Conservation (phyloP, 108 stramenopile genomes). For the Discostella stelligeroides region DNA sequence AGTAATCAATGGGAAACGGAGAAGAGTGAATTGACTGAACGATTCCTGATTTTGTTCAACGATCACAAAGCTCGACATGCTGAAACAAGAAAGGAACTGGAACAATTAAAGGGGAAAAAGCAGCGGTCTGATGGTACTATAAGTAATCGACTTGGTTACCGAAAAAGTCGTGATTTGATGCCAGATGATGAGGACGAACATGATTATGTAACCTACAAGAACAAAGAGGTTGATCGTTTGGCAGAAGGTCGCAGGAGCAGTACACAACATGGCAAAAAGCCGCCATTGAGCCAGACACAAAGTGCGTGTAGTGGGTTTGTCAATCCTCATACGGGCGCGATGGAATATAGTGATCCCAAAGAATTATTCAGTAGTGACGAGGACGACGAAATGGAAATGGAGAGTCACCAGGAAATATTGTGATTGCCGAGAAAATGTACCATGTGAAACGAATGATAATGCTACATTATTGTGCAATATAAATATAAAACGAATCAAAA, state of each 20-base stretch:
- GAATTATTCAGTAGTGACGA: conserved; percentile 27
- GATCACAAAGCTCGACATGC: conserved; percentile 48
- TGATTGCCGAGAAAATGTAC: too few relatives aligned
- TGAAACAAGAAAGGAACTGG: conserved; percentile 35
- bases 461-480: too few relatives aligned
- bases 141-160: neutral
- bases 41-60: conserved; percentile 47
- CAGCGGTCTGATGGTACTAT: neutral
- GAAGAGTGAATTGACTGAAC: conserved; percentile 46
- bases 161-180: conserved; percentile 13
- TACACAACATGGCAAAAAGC: neutral
- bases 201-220: conserved; percentile 39
- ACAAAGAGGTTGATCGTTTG: conserved; percentile 34
- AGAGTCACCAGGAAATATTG: too few relatives aligned
- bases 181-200: conserved; percentile 45
- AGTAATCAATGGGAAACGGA: conserved; percentile 43
- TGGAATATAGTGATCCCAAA: conserved; percentile 22
- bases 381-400: conserved; percentile 18
- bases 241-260: conserved; percentile 27
- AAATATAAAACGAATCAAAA: too few relatives aligned
- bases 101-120: conserved; percentile 17
- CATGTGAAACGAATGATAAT: too few relatives aligned
- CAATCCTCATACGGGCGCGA: conserved; percentile 32
- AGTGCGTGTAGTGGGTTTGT: conserved; percentile 7
- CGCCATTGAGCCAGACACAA: conserved; percentile 2